A percentile compares a stretch with the other conserved stretches of the same genome.
Evolutionary conservation across 108 stramenopile species (phyloP).

Genomic region (Parietichytrium sp.): DNA sequence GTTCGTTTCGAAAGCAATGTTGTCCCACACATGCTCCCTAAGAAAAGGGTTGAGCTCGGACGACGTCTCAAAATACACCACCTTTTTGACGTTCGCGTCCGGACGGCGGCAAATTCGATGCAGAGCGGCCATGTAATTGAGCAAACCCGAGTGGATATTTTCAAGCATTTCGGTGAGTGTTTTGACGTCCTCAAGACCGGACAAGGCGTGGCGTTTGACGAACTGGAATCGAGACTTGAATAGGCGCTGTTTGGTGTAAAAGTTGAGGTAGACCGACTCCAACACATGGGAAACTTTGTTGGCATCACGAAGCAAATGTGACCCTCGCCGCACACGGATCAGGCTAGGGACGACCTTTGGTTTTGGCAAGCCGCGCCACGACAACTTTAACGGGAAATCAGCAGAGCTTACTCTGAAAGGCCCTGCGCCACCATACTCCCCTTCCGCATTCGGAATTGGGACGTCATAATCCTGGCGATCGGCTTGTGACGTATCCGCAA

Average conservation of each 20-base stretch:
- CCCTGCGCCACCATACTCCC: not conserved
- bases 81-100: not conserved
- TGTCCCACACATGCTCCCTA: not conserved
- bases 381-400: not conserved
- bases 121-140: not conserved
- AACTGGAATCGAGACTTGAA: not conserved
- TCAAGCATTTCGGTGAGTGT: not conserved
- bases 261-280: not conserved
- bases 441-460: not conserved
- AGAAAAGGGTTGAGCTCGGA: conserved; percentile 10
- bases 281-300: conserved; percentile 25
- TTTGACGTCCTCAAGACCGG: not conserved
- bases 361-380: not conserved
- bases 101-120: not conserved
- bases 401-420: not conserved
- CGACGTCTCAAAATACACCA: not conserved
- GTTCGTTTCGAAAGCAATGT: not conserved
- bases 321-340: conserved; percentile 22
- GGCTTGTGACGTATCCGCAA: not conserved
- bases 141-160: not conserved
- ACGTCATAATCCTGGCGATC: conserved; percentile 26
- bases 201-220: not conserved
- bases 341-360: not conserved
- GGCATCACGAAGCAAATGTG: not conserved
- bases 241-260: conserved; percentile 19